These are phyloP conservation scores for Striga asiatica DNA, from an alignment of 257 asterid species.

Conservation along the genomic window DNA sequence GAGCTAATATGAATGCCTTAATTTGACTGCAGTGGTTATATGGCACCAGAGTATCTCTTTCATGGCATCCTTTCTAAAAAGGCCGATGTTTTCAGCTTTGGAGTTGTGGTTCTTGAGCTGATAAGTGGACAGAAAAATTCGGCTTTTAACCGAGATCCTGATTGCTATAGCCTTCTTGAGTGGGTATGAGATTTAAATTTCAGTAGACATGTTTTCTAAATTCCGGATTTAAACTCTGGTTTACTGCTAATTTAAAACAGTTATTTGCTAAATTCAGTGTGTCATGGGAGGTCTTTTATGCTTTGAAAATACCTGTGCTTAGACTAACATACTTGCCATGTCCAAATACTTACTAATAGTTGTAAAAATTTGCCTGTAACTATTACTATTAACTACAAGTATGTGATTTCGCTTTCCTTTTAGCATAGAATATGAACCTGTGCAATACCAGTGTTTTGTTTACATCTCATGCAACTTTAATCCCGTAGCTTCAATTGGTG, in stretches of 20 bases:
- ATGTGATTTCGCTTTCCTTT: too few species aligned
- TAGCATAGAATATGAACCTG: too few species aligned
- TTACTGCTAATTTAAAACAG: background rate
- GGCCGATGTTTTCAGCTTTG: slow-evolving; percentile 88
- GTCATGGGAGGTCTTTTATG: background rate
- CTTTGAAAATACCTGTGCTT: background rate
- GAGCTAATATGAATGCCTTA: background rate
- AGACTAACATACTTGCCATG: too few species aligned
- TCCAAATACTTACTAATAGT: too few species aligned
- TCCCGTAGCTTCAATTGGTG: too few species aligned
- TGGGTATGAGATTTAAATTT: slow-evolving; percentile 26
- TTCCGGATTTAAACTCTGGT: background rate
- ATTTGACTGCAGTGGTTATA: slow-evolving; percentile 69
- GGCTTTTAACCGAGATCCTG: slow-evolving; percentile 50
- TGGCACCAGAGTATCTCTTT: slow-evolving; percentile 96
- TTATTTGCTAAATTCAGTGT: background rate
- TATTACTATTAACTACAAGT: too few species aligned
- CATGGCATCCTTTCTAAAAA: slow-evolving; percentile 62
- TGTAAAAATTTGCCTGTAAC: too few species aligned
- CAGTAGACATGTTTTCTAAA: background rate
- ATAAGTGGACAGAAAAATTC: slow-evolving; percentile 88
- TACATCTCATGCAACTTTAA: too few species aligned
- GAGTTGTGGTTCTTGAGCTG: slow-evolving; percentile 87
- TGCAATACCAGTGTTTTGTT: too few species aligned
- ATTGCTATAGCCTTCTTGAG: slow-evolving; percentile 52